Conservation (phyloP, 805 yeast species). For the Hanseniaspora lachancei region DNA sequence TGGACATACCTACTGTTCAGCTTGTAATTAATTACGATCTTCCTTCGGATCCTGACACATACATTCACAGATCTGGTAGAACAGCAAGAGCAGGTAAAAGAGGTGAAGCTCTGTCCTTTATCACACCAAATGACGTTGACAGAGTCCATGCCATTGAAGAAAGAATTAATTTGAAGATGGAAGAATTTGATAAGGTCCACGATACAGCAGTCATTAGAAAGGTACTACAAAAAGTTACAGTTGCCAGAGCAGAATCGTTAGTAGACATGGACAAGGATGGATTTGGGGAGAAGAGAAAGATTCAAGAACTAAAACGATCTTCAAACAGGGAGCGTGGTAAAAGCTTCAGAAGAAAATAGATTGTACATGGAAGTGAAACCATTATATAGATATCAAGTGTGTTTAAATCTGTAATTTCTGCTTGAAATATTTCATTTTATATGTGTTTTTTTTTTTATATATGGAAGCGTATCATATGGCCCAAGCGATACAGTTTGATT, state of each 20-base stretch:
- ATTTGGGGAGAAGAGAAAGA: conserved; percentile 62
- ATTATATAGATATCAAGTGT: too few species aligned
- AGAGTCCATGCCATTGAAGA: conserved; percentile 78
- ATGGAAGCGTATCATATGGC: too few species aligned
- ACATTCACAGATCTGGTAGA: conserved; percentile 94
- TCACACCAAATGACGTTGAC: conserved; percentile 72
- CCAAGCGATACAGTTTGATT: too few species aligned
- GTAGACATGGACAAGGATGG: conserved; percentile 89
- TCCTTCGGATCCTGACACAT: conserved; percentile 93
- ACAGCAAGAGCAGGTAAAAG: conserved; percentile 94
- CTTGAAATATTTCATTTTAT: too few species aligned
- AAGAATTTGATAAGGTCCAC: conserved; percentile 51
- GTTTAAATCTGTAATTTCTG: too few species aligned
- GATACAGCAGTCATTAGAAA: conserved; percentile 68
- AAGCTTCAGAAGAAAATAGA: neutral
- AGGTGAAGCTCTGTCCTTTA: conserved; percentile 72
- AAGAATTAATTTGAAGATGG: conserved; percentile 68
- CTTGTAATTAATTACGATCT: conserved; percentile 83
- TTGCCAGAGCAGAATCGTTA: conserved; percentile 78
- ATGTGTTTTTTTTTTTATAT: too few species aligned
- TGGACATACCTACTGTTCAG: conserved; percentile 88
- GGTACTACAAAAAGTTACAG: conserved; percentile 54
- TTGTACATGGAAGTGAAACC: too few species aligned
- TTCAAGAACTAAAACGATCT: conserved; percentile 23
- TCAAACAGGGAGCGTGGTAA: conserved; percentile 25